These are phyloP conservation scores for Gentiana dahurica DNA, from an alignment of 257 asterid genomes.

Conservation along the genomic window DNA sequence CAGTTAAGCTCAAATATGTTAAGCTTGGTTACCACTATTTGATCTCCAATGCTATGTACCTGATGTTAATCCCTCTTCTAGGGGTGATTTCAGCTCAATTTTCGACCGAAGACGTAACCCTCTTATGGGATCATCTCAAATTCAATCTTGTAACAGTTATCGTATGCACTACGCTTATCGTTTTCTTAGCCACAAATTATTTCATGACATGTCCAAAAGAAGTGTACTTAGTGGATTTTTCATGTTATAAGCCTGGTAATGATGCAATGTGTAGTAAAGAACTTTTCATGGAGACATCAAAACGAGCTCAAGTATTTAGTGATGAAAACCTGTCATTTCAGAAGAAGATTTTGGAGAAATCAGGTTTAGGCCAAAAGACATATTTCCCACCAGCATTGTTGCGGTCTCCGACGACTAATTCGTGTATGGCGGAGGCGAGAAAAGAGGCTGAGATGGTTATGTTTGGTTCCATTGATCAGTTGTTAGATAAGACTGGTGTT, in stretches of 20 bases:
- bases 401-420: conserved; percentile 1
- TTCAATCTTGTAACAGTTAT: conserved; percentile 10
- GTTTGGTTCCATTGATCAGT: conserved; percentile 24
- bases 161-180: conserved; percentile 5
- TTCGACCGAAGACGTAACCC: conserved; percentile 16
- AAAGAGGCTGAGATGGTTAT: conserved; percentile 22
- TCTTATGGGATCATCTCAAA: conserved; percentile 13
- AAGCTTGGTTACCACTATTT: conserved; percentile 23
- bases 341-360: conserved; percentile 16
- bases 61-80: conserved; percentile 3
- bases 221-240: conserved; percentile 28
- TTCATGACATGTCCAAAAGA: conserved; percentile 21
- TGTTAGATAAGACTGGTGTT: conserved; percentile 18
- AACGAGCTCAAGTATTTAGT: neutral
- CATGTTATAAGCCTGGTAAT: conserved; percentile 24
- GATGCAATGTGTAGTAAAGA: conserved; percentile 16
- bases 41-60: conserved; percentile 15
- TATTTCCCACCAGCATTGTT: conserved; percentile 8
- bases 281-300: conserved; percentile 4
- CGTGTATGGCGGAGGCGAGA: conserved; percentile 13
- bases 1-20: conserved; percentile 23
- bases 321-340: conserved; percentile 16
- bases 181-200: conserved; percentile 14
- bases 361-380: conserved; percentile 14
- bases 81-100: conserved; percentile 14